Conservation (phyloP, 2,329 filamentous ascomycete genomes). For the Alternaria viburni region DNA sequence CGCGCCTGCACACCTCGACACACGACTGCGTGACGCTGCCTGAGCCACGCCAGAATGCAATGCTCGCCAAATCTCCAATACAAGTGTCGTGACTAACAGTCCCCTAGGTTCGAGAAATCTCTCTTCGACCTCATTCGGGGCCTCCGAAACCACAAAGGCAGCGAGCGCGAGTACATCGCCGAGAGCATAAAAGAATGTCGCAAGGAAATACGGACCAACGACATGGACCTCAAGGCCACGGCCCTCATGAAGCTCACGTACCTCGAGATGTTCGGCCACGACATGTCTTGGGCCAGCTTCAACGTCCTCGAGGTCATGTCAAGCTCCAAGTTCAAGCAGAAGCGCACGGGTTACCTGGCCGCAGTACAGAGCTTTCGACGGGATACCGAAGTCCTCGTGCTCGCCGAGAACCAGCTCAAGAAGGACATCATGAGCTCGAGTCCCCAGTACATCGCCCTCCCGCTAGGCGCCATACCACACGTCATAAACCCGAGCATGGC, state of each 20-base stretch:
- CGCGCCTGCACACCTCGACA: conserved; percentile 19
- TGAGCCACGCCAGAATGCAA: conserved; percentile 37
- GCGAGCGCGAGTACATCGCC: conserved; percentile 93
- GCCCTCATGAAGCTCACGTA: conserved; percentile 95
- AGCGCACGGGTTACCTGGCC: conserved; percentile 91
- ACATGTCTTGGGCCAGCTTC: conserved; percentile 99
- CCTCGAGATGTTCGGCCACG: conserved; percentile 97
- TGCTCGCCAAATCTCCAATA: background rate
- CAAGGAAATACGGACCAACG: conserved; percentile 86
- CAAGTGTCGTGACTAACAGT: conserved; percentile 11
- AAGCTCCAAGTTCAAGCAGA: conserved; percentile 90
- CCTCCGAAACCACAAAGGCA: conserved; percentile 92
- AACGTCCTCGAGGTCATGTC: conserved; percentile 99
- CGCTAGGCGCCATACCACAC: conserved; percentile 89
- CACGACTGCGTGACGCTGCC: conserved; percentile 21
- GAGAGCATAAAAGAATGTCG: conserved; percentile 94
- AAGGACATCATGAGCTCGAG: conserved; percentile 83
- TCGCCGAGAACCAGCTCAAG: conserved; percentile 95
- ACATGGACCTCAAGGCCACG: conserved; percentile 98
- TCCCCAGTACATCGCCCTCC: conserved; percentile 80
- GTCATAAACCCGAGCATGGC: conserved; percentile 92
- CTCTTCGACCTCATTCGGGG: conserved; percentile 98
- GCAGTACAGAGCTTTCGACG: conserved; percentile 95
- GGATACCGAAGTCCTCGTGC: conserved; percentile 96
- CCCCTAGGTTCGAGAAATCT: conserved; percentile 93